These are phyloP conservation scores for Pelargonium australe DNA, from an alignment of 441 rosid genomes.

Conservation along the genomic window DNA sequence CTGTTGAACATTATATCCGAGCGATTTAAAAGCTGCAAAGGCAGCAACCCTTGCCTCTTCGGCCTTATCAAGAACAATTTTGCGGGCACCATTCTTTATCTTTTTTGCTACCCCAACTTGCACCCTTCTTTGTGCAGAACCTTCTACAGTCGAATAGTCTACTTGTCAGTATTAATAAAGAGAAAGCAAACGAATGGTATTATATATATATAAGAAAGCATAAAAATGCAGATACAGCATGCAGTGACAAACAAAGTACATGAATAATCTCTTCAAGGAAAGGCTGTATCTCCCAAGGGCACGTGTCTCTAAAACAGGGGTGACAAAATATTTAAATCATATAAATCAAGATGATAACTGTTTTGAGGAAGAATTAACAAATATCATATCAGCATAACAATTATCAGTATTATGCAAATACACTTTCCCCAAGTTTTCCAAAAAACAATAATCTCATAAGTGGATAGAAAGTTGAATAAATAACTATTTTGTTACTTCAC, in stretches of 20 bases:
- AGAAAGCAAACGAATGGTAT: background rate
- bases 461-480: background rate
- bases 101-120: slow-evolving; percentile 90
- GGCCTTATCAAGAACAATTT: slow-evolving; percentile 95
- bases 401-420: too few species aligned
- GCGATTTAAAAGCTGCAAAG: slow-evolving; percentile 84
- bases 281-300: background rate
- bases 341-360: background rate
- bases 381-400: background rate
- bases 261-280: background rate
- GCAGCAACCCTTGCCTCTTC: slow-evolving; percentile 96
- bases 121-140: slow-evolving; percentile 66
- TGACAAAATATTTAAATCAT: background rate
- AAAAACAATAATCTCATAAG: background rate
- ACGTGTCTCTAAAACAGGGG: background rate
- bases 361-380: background rate
- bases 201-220: background rate
- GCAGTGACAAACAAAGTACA: background rate
- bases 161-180: slow-evolving; percentile 25
- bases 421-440: background rate
- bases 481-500: background rate
- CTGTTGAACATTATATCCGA: slow-evolving; percentile 66
- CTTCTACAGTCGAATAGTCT: slow-evolving; percentile 33
- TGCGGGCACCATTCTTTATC: slow-evolving; percentile 89
- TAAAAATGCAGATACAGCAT: background rate